phyloP scores from a whole-genome alignment of 2,329 filamentous ascomycete genomes.

The Pseudogymnoascus sp. region DNA sequence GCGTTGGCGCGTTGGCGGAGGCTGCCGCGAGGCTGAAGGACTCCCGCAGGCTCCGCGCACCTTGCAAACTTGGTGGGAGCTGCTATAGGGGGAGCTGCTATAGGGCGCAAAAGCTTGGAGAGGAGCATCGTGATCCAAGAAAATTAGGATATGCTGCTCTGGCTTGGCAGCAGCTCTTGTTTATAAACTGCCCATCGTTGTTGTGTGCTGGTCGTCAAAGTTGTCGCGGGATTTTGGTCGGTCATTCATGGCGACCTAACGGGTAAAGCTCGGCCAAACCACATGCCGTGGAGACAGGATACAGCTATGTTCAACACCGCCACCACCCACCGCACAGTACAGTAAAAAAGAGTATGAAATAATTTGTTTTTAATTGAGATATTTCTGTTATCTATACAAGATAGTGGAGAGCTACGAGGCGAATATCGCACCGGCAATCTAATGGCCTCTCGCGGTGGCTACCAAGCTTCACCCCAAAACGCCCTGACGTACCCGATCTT shows the following conservation, averaged over 20 bases:
- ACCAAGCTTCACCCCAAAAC: neutral
- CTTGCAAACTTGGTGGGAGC: neutral
- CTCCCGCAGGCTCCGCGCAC: neutral
- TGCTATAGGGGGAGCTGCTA: neutral
- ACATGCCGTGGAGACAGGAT: neutral
- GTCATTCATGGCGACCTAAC: neutral
- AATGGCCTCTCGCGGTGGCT: neutral
- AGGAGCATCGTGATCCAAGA: neutral
- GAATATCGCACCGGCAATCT: neutral
- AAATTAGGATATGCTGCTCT: neutral
- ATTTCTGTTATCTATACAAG: neutral
- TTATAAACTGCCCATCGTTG: neutral
- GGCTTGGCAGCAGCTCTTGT: neutral
- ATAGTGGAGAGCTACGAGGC: conserved; percentile 4
- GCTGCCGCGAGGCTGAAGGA: neutral
- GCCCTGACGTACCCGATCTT: neutral
- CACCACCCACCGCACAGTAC: neutral
- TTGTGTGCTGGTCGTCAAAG: neutral
- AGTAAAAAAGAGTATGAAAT: neutral
- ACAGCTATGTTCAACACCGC: neutral
- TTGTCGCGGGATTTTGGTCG: neutral
- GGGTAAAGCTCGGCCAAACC: neutral
- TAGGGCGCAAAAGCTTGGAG: neutral
- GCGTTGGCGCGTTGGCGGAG: neutral
- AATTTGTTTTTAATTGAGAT: neutral